Evolutionary conservation across 2,329 filamentous ascomycete species (phyloP), one percentile per base, ranked within the genome.

Genomic region (Aspergillus udagawae): DNA sequence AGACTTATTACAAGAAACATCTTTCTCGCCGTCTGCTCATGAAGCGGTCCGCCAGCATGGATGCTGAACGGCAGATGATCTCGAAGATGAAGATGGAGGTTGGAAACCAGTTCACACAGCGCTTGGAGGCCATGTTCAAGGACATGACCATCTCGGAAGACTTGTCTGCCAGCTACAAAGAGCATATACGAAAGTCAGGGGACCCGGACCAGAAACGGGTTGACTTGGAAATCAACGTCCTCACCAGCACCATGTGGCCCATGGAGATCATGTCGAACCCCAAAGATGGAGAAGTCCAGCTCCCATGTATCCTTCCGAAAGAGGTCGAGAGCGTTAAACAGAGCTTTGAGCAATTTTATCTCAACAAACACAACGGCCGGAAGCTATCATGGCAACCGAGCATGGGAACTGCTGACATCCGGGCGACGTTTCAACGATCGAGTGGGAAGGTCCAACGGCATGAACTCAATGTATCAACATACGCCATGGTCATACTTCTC

Each of bases 1-100:
- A 99, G 77, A 86, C 90, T 4, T 99, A 99, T 74, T 97, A 99
- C 79, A 96, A 97, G 79, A 96, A 96, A 72, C 94, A 99, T 75
- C 82, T 99, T 25, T 93, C 91, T 48, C 88, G 91, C 58, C 86
- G 94, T 52, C 79, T 99, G 45, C 80, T 99, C 20, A 90, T 94
- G 76, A 90, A 88, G 70, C 95, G 94, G 67, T 93, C 91, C 0
- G 88, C 95, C 64, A 96, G 90, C 70, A 88, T 91, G 62, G 93
- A 97, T 67, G 91, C 92, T 0, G 94, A 99, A 76, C 92, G 93
- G 72, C 89, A 94, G 68, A 95, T 99, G 85, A 94, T 99, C 53
- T 89, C 88, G 0, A 90, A 93, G 62, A 97, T 99, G 92, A 97
- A 97, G 82, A 86, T 94, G 69, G 93, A 97, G 72, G 86, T 97